Conservation (phyloP, 2,329 filamentous ascomycete species). For the Ceratocystis destructans region DNA sequence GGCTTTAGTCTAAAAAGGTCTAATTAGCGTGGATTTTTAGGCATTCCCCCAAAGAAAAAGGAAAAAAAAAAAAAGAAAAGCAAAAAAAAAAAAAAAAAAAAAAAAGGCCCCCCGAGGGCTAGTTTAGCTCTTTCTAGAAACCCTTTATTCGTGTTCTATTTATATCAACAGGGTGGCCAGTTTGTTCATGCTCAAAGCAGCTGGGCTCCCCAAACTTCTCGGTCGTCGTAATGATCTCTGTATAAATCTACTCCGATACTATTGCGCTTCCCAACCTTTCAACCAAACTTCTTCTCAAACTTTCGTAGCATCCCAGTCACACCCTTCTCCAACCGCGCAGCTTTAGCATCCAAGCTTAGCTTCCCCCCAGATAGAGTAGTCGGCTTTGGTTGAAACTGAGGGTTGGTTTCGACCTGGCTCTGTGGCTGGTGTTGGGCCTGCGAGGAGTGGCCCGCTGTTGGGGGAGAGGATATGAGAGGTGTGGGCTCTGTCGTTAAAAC, state of each 20-base stretch:
- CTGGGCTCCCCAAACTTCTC: no score
- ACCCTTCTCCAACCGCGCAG: conserved; percentile 54
- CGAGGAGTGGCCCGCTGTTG: conserved; percentile 33
- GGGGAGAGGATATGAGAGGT: conserved; percentile 22
- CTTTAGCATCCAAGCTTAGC: conserved; percentile 49
- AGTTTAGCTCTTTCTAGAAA: not conserved
- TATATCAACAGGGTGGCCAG: not conserved
- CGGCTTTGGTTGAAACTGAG: not conserved
- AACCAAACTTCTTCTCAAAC: conserved; percentile 61
- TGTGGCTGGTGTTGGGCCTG: conserved; percentile 8
- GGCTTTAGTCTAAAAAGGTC: no score
- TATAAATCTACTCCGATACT: not conserved
- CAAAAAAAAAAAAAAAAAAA: no score
- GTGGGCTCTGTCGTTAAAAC: conserved; percentile 16
- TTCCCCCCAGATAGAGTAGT: conserved; percentile 21
- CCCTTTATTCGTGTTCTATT: not conserved
- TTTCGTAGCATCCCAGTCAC: conserved; percentile 61
- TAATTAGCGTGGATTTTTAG: no score
- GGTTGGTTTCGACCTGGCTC: not conserved
- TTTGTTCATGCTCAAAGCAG: no score
- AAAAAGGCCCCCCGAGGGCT: not conserved
- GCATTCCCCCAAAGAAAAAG: no score
- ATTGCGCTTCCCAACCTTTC: not conserved
- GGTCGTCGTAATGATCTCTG: not conserved
- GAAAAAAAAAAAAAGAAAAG: no score